phyloP scores from a whole-genome alignment of 176 grass and related monocot species.

The Triticum monococcum region DNA sequence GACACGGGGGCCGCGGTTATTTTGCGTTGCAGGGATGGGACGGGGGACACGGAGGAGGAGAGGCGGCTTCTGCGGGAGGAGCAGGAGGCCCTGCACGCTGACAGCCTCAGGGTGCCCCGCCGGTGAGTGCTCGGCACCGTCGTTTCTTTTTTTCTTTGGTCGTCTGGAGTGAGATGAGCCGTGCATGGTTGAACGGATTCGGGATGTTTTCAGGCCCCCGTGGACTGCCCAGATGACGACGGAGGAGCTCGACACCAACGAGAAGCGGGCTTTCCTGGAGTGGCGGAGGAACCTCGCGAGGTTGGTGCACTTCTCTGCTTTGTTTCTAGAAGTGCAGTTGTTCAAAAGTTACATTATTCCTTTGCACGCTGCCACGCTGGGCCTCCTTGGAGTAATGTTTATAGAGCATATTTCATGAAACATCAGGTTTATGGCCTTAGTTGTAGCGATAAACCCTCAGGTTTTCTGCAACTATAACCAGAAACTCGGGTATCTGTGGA shows the following conservation, averaged over 20 bases:
- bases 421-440: background rate
- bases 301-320: slow-evolving; percentile 21
- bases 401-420: background rate
- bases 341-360: background rate
- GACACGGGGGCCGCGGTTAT: background rate
- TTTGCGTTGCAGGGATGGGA: slow-evolving; percentile 36
- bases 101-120: slow-evolving; percentile 62
- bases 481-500: background rate
- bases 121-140: slow-evolving; percentile 28
- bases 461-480: background rate
- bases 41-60: slow-evolving; percentile 41
- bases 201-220: slow-evolving; percentile 44
- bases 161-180: background rate
- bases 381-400: background rate
- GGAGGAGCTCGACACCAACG: slow-evolving; percentile 68
- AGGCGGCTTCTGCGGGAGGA: slow-evolving; percentile 45
- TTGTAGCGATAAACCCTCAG: background rate
- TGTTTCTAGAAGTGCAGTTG: background rate
- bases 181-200: background rate
- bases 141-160: background rate
- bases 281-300: slow-evolving; percentile 73
- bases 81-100: slow-evolving; percentile 64
- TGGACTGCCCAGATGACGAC: slow-evolving; percentile 73
- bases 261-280: slow-evolving; percentile 67
- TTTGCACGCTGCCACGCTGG: background rate